A percentile compares a stretch with the other conserved stretches of the same genome.
Conservation (phyloP, 2,329 filamentous ascomycete genomes). For the Colletotrichum tropicale region DNA sequence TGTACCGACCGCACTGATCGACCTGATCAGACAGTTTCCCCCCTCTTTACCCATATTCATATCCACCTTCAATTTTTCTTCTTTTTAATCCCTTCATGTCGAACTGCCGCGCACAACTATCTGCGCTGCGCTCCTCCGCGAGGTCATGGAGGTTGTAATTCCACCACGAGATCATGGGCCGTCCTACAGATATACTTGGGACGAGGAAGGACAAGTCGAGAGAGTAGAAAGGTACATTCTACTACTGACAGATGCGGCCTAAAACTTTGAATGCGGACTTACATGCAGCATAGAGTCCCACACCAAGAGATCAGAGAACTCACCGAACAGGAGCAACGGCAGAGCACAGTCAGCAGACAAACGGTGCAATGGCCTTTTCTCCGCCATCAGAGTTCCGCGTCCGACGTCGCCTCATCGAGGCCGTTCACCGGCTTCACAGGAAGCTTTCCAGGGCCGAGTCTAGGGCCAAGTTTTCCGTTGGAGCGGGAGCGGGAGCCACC, state of each 20-base stretch:
- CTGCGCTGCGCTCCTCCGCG: conserved; percentile 11
- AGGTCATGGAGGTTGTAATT: conserved; percentile 23
- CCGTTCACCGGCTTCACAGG: conserved; percentile 18
- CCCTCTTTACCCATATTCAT: not conserved
- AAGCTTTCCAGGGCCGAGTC: not conserved
- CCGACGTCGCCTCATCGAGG: conserved; percentile 15
- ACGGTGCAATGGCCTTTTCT: conserved; percentile 24
- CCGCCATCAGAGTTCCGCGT: conserved; percentile 15
- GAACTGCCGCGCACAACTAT: not conserved
- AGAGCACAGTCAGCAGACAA: conserved; percentile 19
- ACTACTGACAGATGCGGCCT: not conserved
- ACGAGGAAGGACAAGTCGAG: conserved; percentile 21
- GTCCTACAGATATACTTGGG: conserved; percentile 22
- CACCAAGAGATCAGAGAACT: not conserved
- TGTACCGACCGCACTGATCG: not conserved
- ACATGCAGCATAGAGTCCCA: not conserved
- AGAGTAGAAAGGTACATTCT: conserved; percentile 15
- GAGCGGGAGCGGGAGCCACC: not conserved
- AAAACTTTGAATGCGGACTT: not conserved
- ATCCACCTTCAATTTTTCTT: not conserved
- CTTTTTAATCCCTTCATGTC: conserved; percentile 14
- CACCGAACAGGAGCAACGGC: not conserved
- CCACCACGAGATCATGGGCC: conserved; percentile 21
- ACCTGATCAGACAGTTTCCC: not conserved
- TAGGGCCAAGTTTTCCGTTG: not conserved